Evolutionary conservation across 495 filamentous ascomycete genomes (phyloP).

Genomic region (Neurospora tetraspora): DNA sequence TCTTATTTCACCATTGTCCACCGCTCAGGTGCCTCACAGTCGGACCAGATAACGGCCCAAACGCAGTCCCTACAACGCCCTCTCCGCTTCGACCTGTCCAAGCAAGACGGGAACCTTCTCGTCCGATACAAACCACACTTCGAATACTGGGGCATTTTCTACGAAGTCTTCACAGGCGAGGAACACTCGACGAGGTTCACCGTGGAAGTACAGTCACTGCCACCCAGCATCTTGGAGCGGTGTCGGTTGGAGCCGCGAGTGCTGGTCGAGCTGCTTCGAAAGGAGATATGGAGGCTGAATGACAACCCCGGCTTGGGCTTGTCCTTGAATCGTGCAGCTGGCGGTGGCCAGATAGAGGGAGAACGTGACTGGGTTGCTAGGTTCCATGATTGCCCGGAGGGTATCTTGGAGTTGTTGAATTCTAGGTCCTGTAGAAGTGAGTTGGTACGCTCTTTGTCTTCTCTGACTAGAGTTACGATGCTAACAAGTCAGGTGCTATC

Average conservation of each 20-base stretch:
- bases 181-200: conserved; percentile 1
- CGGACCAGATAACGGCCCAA: conserved; percentile 1
- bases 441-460: conserved; percentile 2
- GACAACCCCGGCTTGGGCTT: conserved; percentile 12
- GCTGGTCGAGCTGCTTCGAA: conserved; percentile 59
- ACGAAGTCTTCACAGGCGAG: conserved; percentile 23
- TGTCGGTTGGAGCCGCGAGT: conserved; percentile 62
- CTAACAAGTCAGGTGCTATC: conserved; percentile 48
- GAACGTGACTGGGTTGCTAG: conserved; percentile 43
- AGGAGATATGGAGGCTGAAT: conserved; percentile 55
- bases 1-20: conserved; percentile 22
- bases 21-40: neutral
- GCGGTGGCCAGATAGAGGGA: neutral
- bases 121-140: conserved; percentile 46
- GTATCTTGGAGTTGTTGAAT: conserved; percentile 80
- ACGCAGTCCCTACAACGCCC: conserved; percentile 36
- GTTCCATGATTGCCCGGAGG: conserved; percentile 59
- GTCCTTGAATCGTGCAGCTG: neutral
- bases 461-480: neutral
- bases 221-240: conserved; percentile 61
- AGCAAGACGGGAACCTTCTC: conserved; percentile 49
- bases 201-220: conserved; percentile 50
- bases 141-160: conserved; percentile 61
- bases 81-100: conserved; percentile 51
- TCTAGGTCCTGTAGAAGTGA: conserved; percentile 75